Conservation (phyloP, 495 filamentous ascomycete genomes). For the Penicillium atrosanguineum region DNA sequence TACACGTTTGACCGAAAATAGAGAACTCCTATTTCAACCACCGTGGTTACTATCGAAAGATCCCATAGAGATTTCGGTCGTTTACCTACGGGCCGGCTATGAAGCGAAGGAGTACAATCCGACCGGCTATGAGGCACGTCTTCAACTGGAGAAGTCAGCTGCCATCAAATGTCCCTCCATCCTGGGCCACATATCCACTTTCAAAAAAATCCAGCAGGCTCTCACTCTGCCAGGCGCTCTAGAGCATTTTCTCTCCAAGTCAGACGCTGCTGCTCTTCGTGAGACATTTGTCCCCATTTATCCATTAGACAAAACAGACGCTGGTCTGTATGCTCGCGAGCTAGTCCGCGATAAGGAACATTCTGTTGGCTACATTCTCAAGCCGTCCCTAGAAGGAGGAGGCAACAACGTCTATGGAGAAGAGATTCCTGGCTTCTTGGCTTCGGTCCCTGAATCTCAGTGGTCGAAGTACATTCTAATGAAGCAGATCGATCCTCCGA, state of each 20-base stretch:
- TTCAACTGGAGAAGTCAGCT: slow-evolving; percentile 67
- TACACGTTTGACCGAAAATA: slow-evolving; percentile 56
- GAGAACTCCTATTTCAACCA: slow-evolving; percentile 69
- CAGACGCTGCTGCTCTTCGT: slow-evolving; percentile 33
- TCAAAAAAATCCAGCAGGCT: slow-evolving; percentile 86
- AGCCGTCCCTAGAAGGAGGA: slow-evolving; percentile 85
- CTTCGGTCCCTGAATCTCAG: slow-evolving; percentile 49
- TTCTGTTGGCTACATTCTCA: slow-evolving; percentile 69
- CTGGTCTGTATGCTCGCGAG: slow-evolving; percentile 59
- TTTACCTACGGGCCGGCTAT: slow-evolving; percentile 86
- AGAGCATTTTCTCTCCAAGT: slow-evolving; percentile 55
- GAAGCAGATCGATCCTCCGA: slow-evolving; percentile 79
- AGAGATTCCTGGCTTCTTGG: slow-evolving; percentile 68
- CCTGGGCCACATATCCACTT: slow-evolving; percentile 76
- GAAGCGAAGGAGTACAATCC: slow-evolving; percentile 66
- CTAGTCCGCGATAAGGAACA: slow-evolving; percentile 59
- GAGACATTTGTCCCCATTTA: slow-evolving; percentile 76
- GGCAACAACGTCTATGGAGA: slow-evolving; percentile 80
- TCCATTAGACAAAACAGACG: slow-evolving; percentile 64
- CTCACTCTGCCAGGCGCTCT: slow-evolving; percentile 64
- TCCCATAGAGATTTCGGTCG: slow-evolving; percentile 66
- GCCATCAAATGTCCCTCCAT: slow-evolving; percentile 87
- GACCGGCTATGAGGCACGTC: slow-evolving; percentile 60
- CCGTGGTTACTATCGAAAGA: slow-evolving; percentile 49
- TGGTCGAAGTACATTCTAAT: slow-evolving; percentile 83